Evolutionary conservation across 208 protist genomes (phyloP).

Genomic region (Leishmania mexicana): DNA sequence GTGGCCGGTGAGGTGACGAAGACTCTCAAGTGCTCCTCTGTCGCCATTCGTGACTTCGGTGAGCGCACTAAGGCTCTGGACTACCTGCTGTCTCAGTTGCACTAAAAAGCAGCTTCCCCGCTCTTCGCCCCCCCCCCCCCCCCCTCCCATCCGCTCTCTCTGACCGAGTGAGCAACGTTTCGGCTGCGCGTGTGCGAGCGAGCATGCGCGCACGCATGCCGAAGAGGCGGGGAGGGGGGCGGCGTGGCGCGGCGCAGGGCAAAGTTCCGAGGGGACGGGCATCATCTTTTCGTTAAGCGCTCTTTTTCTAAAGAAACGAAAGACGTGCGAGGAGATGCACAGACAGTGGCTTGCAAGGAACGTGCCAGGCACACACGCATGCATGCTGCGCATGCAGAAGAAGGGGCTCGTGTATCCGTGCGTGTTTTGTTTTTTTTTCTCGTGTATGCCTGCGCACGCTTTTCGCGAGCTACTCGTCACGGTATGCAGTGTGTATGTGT

Average conservation of each 20-base stretch:
- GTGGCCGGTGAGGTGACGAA: conserved; percentile 70
- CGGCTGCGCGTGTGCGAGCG: not conserved
- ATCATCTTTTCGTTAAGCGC: not conserved
- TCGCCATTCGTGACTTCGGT: conserved; percentile 90
- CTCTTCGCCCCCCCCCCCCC: not conserved
- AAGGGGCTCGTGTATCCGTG: not conserved
- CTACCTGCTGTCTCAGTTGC: conserved; percentile 78
- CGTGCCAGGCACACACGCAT: not conserved
- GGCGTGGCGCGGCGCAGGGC: not conserved
- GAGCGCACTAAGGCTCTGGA: conserved; percentile 85
- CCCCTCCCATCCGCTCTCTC: conserved; percentile 15
- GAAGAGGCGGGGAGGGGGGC: not conserved
- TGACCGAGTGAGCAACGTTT: conserved; percentile 9
- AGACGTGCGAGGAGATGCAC: not conserved
- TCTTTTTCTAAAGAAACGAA: not conserved
- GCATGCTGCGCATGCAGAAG: not conserved
- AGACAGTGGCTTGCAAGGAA: not conserved
- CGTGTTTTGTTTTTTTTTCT: not conserved
- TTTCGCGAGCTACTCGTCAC: not conserved
- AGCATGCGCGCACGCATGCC: not conserved
- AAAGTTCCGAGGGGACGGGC: not conserved
- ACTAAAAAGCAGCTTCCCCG: conserved; percentile 29
- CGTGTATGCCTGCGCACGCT: not conserved
- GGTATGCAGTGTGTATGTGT: not conserved
- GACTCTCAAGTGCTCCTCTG: conserved; percentile 89